Base-by-base conservation (phyloP, 2,329 filamentous ascomycete genomes). In the Parafenestella ontariensis region DNA sequence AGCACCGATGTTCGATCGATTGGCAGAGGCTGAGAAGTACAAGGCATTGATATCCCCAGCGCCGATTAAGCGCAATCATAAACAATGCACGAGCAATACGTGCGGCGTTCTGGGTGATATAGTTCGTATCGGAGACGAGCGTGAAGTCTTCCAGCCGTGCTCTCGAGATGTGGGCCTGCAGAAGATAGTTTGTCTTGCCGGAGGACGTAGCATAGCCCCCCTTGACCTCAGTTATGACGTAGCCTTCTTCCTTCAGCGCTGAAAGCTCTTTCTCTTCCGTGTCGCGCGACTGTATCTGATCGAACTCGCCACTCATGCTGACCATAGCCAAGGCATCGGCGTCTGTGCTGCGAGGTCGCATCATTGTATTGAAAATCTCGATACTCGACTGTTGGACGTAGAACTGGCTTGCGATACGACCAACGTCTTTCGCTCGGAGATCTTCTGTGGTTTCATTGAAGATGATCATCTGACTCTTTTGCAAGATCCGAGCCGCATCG, bases 391-490 rank as follows among this genome's bases (percentile, higher is more conserved):
- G 93, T 43, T 96, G 82, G 44, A 99, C 94, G 70, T 99, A 99
- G 72, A 89, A 99, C 74, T 99, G 94, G 74, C 94, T 98, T 15
- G 95, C 95, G 73, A 99, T 99, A 15, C 95, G 88, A 3, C 95
- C 95, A 46, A 98, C 89, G 68, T 99, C 94, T 74, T 99, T 99
- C 56, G 92, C 90, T 54, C 92, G 88, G 8, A 99, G 85, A 68
- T 97, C 94, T 64, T 97, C 94, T 0, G 94, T 99, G 17, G 83
- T 86, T 70, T 98, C 95, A 63, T 99, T 97, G 81, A 94, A 99
- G 52, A 99, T 95, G 68, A 99, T 95, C 96, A 99, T 99, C 77
- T 99, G 95, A 65, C 91, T 96, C 70, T 93, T 85, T 70, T 97
- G 93, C 39, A 99, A 79, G 5, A 91, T 90, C 39, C 88, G 84